These are phyloP conservation scores for Barnettozyma pratensis DNA, from an alignment of 805 yeast genomes.

Conservation along the genomic window DNA sequence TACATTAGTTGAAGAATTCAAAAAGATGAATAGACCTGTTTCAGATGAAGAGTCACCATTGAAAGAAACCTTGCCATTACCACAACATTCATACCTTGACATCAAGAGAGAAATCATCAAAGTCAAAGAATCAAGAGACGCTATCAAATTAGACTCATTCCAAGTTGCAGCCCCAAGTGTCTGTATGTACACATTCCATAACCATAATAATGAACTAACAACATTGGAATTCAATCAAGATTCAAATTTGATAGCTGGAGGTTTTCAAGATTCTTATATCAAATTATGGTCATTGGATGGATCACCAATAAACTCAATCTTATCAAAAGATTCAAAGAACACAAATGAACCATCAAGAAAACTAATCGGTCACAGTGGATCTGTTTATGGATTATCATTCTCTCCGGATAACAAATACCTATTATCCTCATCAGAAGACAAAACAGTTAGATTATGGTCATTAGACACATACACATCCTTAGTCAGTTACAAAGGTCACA, in stretches of 20 bases:
- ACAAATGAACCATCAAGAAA: slow-evolving; percentile 34
- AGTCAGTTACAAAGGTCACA: slow-evolving; percentile 94
- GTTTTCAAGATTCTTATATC: slow-evolving; percentile 87
- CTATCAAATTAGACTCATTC: slow-evolving; percentile 58
- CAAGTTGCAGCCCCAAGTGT: slow-evolving; percentile 90
- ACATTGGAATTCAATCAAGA: slow-evolving; percentile 84
- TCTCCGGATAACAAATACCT: slow-evolving; percentile 85
- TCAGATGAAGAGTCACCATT: slow-evolving; percentile 53
- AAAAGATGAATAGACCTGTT: slow-evolving; percentile 42
- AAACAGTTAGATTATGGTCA: slow-evolving; percentile 91
- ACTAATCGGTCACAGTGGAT: slow-evolving; percentile 89
- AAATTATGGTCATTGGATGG: slow-evolving; percentile 95
- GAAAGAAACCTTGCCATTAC: slow-evolving; percentile 75
- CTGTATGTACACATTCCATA: slow-evolving; percentile 97
- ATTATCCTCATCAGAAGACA: slow-evolving; percentile 83
- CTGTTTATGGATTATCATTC: slow-evolving; percentile 86
- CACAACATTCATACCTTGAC: slow-evolving; percentile 75
- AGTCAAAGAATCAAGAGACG: slow-evolving; percentile 77
- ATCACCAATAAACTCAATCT: slow-evolving; percentile 61
- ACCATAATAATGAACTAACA: slow-evolving; percentile 86
- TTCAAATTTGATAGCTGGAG: slow-evolving; percentile 83
- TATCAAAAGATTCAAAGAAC: slow-evolving; percentile 49
- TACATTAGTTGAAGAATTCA: slow-evolving; percentile 62
- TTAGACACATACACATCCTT: slow-evolving; percentile 83
- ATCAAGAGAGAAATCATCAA: slow-evolving; percentile 71